Evolutionary conservation across 164 flowering plant genomes (phyloP), one percentile per base, ranked within the genome.

Genomic region (Vitis labrusca): DNA sequence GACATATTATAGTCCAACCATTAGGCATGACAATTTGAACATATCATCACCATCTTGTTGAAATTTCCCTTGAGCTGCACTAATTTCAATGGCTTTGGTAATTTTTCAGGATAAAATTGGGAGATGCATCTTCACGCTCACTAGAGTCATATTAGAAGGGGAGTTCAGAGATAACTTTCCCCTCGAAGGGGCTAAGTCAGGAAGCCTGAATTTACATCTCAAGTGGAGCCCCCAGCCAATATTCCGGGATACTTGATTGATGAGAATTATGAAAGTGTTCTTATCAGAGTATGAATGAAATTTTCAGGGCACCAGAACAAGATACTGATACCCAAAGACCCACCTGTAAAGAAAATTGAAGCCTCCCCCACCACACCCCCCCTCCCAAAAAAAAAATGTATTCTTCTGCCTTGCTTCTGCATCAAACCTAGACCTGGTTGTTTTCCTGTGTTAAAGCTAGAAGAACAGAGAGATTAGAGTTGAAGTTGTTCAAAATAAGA

Each of bases 161-260:
- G 97, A 96, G 73, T 81, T 78, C 83, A 84, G 80, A 57, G 98
- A 87, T 29, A 68, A 68, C 16, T 78, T 88, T 50, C 77, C 83
- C 0, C 51, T 96, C 5, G 98, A 93, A 37, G 97, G 84, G 14
- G 85, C 95, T 16, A 90, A 88, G 63, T 87, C 95, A 8, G 99
- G 98, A 71, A 80, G 72, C 71, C 76, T 96, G 50, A 78, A 73
- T 70, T 74, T 95, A 78, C 85, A 80, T 82, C 93, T 95, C 71
- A 91, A 91, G 74, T 95, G 99, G 99, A 71, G 85, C n/a, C 84
- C 98, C 0, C 93, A 89, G 71, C 85, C 88, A 1, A 83, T 86
- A 14, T 86, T 81, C 81, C 77, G 97, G 9, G 91, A 91, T 60
- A 5, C 82, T 63, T 92, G 78, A 84, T 60, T 37, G n/a, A 17